Evolutionary conservation across 768 basidiomycete genomes (phyloP).

Genomic region (Xerocomellus chrysenteron): DNA sequence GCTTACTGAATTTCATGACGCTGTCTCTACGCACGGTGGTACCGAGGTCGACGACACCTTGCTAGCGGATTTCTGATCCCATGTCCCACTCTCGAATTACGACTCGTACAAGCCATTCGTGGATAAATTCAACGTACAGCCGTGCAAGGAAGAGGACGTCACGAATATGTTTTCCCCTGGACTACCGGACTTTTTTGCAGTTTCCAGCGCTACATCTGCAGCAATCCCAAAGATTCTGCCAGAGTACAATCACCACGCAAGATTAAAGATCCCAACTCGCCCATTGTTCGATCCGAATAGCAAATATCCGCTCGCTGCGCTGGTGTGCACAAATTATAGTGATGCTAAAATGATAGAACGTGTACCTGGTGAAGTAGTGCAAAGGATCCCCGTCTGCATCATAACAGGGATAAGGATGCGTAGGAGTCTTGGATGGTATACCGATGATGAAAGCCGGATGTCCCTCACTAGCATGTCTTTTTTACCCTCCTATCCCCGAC

Average conservation of each 20-base stretch:
- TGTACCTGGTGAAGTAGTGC: neutral
- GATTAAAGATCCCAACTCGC: neutral
- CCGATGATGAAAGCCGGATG: conserved; percentile 1
- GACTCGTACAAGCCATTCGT: conserved; percentile 17
- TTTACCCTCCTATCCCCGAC: neutral
- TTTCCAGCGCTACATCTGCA: conserved; percentile 19
- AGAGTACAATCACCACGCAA: conserved; percentile 5
- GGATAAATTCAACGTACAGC: conserved; percentile 10
- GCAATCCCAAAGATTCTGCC: conserved; percentile 5
- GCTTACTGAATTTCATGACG: conserved; percentile 3
- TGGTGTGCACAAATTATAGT: neutral
- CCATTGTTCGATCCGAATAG: neutral
- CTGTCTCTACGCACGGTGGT: neutral
- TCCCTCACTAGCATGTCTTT: neutral
- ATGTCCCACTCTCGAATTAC: conserved; percentile 11
- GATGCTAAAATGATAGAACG: conserved; percentile 10
- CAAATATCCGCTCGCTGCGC: neutral
- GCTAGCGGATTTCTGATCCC: conserved; percentile 5
- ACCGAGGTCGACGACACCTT: conserved; percentile 5
- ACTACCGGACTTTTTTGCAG: conserved; percentile 8
- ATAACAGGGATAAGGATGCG: neutral
- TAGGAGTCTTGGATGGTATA: neutral
- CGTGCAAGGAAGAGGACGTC: conserved; percentile 21
- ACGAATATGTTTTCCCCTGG: conserved; percentile 21
- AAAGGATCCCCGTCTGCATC: conserved; percentile 8